A percentile compares a stretch with the other conserved stretches of the same genome.
These are phyloP conservation scores for Periconia digitata DNA, from an alignment of 2,329 filamentous ascomycete species.

Conservation along the genomic window DNA sequence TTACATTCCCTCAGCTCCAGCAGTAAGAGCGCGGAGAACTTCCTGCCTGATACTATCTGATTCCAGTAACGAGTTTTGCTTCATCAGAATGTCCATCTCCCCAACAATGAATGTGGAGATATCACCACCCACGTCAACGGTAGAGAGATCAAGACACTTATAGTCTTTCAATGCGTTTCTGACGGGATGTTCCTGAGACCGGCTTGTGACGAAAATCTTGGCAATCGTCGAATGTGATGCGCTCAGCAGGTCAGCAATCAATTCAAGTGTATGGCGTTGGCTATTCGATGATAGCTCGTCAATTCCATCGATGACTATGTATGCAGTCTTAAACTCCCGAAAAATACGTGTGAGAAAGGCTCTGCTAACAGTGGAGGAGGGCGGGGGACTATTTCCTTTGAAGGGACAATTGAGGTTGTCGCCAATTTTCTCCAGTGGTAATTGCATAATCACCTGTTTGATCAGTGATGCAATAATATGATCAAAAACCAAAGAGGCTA, in stretches of 20 bases:
- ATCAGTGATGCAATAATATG: slow-evolving; percentile 12
- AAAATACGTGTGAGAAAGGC: slow-evolving; percentile 5
- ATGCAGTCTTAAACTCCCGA: neutral
- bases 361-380: neutral
- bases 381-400: neutral
- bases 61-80: slow-evolving; percentile 5
- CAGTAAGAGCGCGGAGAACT: slow-evolving; percentile 9
- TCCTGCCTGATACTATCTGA: slow-evolving; percentile 11
- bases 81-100: slow-evolving; percentile 1
- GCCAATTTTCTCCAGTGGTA: slow-evolving; percentile 10
- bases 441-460: slow-evolving; percentile 12
- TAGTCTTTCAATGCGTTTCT: slow-evolving; percentile 2
- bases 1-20: slow-evolving; percentile 21
- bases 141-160: slow-evolving; percentile 6
- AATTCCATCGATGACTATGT: slow-evolving; percentile 19
- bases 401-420: slow-evolving; percentile 7
- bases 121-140: slow-evolving; percentile 1
- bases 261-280: slow-evolving; percentile 1
- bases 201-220: slow-evolving; percentile 18
- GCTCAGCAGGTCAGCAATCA: slow-evolving; percentile 5
- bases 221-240: neutral
- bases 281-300: slow-evolving; percentile 13
- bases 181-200: slow-evolving; percentile 12
- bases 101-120: slow-evolving; percentile 13
- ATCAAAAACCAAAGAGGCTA: slow-evolving; percentile 9